Base-by-base conservation (phyloP, 140 eudicot species). In the Artemisia princeps region DNA sequence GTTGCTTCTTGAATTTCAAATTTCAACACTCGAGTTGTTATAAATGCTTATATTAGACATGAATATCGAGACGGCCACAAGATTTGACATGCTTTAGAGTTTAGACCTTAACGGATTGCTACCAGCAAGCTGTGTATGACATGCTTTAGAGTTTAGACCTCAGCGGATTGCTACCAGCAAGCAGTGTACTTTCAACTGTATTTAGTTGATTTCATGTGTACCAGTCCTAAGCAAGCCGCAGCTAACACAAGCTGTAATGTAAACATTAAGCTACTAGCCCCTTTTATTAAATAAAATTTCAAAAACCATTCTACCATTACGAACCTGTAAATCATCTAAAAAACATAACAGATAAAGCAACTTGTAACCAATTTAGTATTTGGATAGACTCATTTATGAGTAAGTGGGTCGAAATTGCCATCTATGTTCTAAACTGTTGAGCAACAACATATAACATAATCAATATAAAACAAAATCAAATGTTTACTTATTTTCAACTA, bases 1-100 rank as follows among this genome's bases (percentile, higher is more conserved):
- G 62, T 54, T 20, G 67, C 70, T 50, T 68, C 76, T 63, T 77
- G 73, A 77, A 13, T 40, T 64, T 54, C 15, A 24, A 77, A 13
- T 40, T 64, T 54, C 15, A 24, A 40, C 70, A 19, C 16, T 19
- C 11, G 2, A 17, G 26, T 60, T 1, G 17, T 10, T 11, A 7
- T 16, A 60, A 3, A 19, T 42, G 24, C 28, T 42, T 30, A 23
- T 60, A 15, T 26, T 28, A 60, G 48, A 5, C 42, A 23, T 48
- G 22, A 26, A 48, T 66, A 26, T 4, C 10, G 22, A 33, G 24
- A 9, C 49, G 3, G 15, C 15, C 17, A 60, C 48, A 60, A 60
- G n/a, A 33, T 23, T 9, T 6, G 11, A 12, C 46, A 24, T 49
- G 13, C 60, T 65, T 28, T 59, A 2, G 64, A 23, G 24, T 54